These are phyloP conservation scores for Zea luxurians DNA, from an alignment of 176 grass and related monocot genomes.

Conservation along the genomic window DNA sequence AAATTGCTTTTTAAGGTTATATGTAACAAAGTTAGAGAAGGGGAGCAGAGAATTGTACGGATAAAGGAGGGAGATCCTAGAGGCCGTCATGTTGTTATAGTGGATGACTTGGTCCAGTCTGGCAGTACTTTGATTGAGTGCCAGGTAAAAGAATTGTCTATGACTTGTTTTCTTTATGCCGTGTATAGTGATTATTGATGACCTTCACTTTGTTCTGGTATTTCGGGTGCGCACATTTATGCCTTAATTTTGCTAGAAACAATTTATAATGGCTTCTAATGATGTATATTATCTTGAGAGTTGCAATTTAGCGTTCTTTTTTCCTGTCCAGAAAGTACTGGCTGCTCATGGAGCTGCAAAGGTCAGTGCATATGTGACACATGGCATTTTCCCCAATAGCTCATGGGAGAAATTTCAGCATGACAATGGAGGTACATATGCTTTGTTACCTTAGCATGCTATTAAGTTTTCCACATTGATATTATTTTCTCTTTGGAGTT, in stretches of 20 bases:
- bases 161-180: background rate
- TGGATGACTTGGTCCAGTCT: slow-evolving; percentile 95
- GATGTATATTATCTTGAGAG: slow-evolving; percentile 27
- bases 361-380: slow-evolving; percentile 92
- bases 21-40: slow-evolving; percentile 96
- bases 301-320: slow-evolving; percentile 27
- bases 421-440: slow-evolving; percentile 67
- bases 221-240: slow-evolving; percentile 14
- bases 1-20: slow-evolving; percentile 52
- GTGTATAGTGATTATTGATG: slow-evolving; percentile 14
- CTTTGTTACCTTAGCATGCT: slow-evolving; percentile 24
- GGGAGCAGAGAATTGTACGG: slow-evolving; percentile 80
- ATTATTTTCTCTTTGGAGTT: slow-evolving; percentile 12
- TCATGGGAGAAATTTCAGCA: slow-evolving; percentile 83
- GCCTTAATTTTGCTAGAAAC: background rate
- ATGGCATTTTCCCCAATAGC: slow-evolving; percentile 86
- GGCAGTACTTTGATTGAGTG: slow-evolving; percentile 96
- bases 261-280: slow-evolving; percentile 24
- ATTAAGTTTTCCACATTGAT: slow-evolving; percentile 4
- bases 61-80: slow-evolving; percentile 93
- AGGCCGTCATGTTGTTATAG: slow-evolving; percentile 84
- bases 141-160: slow-evolving; percentile 53
- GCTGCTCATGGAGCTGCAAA: slow-evolving; percentile 89
- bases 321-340: slow-evolving; percentile 82
- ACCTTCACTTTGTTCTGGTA: slow-evolving; percentile 9